phyloP scores from a whole-genome alignment of 2,329 filamentous ascomycete species.

The Fusarium palustre region DNA sequence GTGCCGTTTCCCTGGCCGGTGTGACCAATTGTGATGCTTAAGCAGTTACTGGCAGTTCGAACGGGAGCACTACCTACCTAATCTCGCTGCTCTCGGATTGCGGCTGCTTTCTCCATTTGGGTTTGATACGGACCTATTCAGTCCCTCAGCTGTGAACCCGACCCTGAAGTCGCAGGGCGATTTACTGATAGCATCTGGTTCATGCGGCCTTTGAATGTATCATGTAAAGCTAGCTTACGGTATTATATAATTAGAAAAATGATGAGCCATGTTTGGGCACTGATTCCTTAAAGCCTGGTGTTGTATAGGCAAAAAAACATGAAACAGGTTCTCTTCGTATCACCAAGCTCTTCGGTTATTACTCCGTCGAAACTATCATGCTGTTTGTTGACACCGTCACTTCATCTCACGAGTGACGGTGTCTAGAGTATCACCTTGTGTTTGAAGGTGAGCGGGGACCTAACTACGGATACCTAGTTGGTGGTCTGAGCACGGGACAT shows the following conservation, averaged over 20 bases:
- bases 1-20: not conserved
- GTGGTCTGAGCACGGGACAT: constrained; percentile 17
- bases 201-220: not conserved
- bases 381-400: constrained; percentile 6
- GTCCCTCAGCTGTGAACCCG: not conserved
- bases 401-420: too few species aligned
- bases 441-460: constrained; percentile 5
- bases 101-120: not conserved
- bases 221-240: not conserved
- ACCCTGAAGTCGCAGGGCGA: too few species aligned
- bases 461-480: not conserved
- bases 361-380: not conserved
- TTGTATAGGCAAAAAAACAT: not conserved
- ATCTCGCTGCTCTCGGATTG: not conserved
- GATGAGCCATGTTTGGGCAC: not conserved
- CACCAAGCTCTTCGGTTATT: not conserved
- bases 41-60: not conserved
- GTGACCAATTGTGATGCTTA: constrained; percentile 1
- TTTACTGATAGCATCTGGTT: not conserved
- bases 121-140: not conserved
- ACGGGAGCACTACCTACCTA: not conserved
- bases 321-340: not conserved
- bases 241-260: not conserved
- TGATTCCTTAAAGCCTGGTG: not conserved
- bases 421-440: not conserved